phyloP scores from a whole-genome alignment of 2,329 filamentous ascomycete genomes.

The Didymella arachidicola region DNA sequence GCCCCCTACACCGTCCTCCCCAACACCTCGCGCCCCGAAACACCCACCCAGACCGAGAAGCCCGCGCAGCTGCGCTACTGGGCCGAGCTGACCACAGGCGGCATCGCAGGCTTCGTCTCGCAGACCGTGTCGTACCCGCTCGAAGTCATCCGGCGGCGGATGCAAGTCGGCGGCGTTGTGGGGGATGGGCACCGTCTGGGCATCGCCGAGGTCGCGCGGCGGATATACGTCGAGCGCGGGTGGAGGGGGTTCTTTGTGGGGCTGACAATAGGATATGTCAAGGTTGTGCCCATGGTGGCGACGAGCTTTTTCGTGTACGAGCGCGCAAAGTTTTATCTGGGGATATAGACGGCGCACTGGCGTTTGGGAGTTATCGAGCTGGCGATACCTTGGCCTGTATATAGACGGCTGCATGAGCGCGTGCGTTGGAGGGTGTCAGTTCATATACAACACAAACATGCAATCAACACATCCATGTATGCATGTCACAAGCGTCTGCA shows the following conservation, averaged over 20 bases:
- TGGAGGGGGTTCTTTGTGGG: constrained; percentile 88
- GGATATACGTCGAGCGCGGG: constrained; percentile 79
- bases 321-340: constrained; percentile 65
- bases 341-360: constrained; percentile 46
- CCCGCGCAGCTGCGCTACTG: constrained; percentile 79
- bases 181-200: constrained; percentile 83
- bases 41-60: constrained; percentile 58
- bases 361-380: background rate
- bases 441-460: background rate
- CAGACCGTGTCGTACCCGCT: constrained; percentile 94
- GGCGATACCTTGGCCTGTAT: constrained; percentile 7
- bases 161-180: constrained; percentile 96
- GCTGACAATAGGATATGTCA: constrained; percentile 91
- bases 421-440: constrained; percentile 8
- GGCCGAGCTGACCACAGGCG: constrained; percentile 86
- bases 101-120: constrained; percentile 84
- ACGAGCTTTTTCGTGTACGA: constrained; percentile 74
- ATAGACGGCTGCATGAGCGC: constrained; percentile 16
- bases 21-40: constrained; percentile 55
- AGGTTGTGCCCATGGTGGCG: constrained; percentile 89
- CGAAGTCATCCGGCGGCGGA: constrained; percentile 87
- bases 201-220: constrained; percentile 78
- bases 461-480: background rate
- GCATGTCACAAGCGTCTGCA: background rate
- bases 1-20: constrained; percentile 79